Conservation (phyloP, 495 filamentous ascomycete genomes). For the Eremomyces bilateralis region DNA sequence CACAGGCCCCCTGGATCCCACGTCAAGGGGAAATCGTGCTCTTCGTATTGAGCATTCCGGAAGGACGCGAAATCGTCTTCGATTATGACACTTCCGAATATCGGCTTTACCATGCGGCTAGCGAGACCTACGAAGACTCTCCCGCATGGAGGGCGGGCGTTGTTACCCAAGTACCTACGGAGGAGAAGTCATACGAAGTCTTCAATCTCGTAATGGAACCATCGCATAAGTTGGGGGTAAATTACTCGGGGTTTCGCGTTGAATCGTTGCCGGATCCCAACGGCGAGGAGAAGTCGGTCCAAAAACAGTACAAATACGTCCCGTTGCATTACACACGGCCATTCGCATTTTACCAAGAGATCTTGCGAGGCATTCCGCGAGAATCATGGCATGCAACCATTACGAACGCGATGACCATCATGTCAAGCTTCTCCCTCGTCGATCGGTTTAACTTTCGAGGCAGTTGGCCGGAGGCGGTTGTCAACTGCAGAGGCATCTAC, state of each 20-base stretch:
- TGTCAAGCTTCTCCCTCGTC: slow-evolving; percentile 29
- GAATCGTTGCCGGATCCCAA: slow-evolving; percentile 32
- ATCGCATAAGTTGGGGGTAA: slow-evolving; percentile 16
- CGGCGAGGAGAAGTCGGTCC: slow-evolving; percentile 26
- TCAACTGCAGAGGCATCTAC: slow-evolving; percentile 32
- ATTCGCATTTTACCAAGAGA: slow-evolving; percentile 27
- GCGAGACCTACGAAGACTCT: slow-evolving; percentile 8
- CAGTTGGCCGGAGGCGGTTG: slow-evolving; percentile 28
- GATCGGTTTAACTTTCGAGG: slow-evolving; percentile 30
- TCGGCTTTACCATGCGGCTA: slow-evolving; percentile 15
- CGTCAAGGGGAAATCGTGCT: slow-evolving; percentile 36
- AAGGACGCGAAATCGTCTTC: slow-evolving; percentile 19
- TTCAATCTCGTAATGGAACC: slow-evolving; percentile 23
- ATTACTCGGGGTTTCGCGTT: slow-evolving; percentile 34
- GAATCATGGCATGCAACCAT: slow-evolving; percentile 31
- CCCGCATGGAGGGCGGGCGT: slow-evolving; percentile 36
- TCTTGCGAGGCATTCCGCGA: slow-evolving; percentile 20
- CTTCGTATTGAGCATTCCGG: slow-evolving; percentile 20
- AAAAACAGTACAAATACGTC: slow-evolving; percentile 31
- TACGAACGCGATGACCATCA: slow-evolving; percentile 29
- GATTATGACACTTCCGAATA: slow-evolving; percentile 15
- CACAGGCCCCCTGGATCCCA: slow-evolving; percentile 29
- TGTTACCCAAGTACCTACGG: slow-evolving; percentile 25
- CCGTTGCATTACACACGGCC: slow-evolving; percentile 32
- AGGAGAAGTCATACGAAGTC: slow-evolving; percentile 13